phyloP scores from a whole-genome alignment of 768 basidiomycete genomes.

The Phanerochaete carnosa region DNA sequence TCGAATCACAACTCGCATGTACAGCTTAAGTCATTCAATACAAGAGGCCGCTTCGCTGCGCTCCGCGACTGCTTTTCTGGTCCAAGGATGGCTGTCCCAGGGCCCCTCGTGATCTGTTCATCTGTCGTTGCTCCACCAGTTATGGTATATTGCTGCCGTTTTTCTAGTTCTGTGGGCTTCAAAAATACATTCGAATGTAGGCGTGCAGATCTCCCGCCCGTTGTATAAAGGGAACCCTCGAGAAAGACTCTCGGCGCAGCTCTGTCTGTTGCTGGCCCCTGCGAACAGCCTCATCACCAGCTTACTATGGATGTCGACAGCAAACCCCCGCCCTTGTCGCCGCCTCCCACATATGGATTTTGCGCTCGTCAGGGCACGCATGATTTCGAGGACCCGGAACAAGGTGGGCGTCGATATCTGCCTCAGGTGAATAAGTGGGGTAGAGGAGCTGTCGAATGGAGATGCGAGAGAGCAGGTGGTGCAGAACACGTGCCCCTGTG shows the following conservation, averaged over 20 bases:
- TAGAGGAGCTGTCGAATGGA: slow-evolving; percentile 10
- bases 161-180: no score
- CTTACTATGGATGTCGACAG: no score
- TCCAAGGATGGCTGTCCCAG: background rate
- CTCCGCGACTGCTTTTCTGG: no score
- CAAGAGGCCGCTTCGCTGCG: no score
- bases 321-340: background rate
- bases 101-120: no score
- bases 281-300: no score
- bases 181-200: no score
- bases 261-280: no score
- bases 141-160: no score
- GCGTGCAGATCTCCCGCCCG: no score
- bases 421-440: slow-evolving; percentile 25
- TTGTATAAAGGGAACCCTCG: background rate
- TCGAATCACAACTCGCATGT: background rate
- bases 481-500: slow-evolving; percentile 18
- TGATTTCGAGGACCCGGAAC: background rate
- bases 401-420: slow-evolving; percentile 17
- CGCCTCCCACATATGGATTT: background rate
- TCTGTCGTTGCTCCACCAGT: no score
- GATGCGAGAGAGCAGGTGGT: slow-evolving; percentile 12
- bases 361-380: background rate
- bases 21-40: background rate
- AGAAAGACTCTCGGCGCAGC: no score